phyloP scores from a whole-genome alignment of 495 filamentous ascomycete genomes.

The Hypoxylon fragiforme region DNA sequence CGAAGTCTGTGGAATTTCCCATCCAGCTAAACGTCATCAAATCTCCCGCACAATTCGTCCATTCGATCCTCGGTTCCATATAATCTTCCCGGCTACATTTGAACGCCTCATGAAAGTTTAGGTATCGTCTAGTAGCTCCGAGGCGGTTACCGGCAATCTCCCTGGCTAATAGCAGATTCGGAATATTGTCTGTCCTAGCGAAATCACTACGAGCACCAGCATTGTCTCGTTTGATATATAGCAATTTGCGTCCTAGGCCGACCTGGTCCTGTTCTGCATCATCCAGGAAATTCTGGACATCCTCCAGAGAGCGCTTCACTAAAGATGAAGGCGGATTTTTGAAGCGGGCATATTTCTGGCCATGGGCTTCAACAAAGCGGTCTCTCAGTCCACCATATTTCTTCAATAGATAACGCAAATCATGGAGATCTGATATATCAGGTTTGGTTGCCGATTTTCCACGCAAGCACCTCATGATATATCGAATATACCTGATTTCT shows the following conservation, averaged over 20 bases:
- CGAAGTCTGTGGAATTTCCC: slow-evolving; percentile 48
- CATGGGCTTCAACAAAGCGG: slow-evolving; percentile 22
- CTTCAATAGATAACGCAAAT: slow-evolving; percentile 30
- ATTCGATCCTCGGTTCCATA: slow-evolving; percentile 49
- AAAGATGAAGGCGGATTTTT: slow-evolving; percentile 23
- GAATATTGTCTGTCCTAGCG: slow-evolving; percentile 31
- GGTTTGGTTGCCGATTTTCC: slow-evolving; percentile 3
- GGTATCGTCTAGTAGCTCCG: slow-evolving; percentile 33
- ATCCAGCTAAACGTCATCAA: slow-evolving; percentile 62
- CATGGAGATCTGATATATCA: slow-evolving; percentile 6
- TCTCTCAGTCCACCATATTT: slow-evolving; percentile 14
- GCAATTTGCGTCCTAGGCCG: slow-evolving; percentile 8
- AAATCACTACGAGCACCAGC: slow-evolving; percentile 29
- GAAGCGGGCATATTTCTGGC: slow-evolving; percentile 14
- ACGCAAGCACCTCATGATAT: slow-evolving; percentile 23
- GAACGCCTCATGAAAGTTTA: slow-evolving; percentile 46
- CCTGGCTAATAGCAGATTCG: slow-evolving; percentile 44
- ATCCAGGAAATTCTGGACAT: slow-evolving; percentile 41
- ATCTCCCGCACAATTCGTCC: slow-evolving; percentile 61
- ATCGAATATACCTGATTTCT: slow-evolving; percentile 47
- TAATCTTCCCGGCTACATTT: slow-evolving; percentile 49
- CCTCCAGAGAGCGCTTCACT: slow-evolving; percentile 26
- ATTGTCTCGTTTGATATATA: slow-evolving; percentile 38
- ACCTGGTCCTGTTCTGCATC: slow-evolving; percentile 35
- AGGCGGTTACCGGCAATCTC: slow-evolving; percentile 44